These are phyloP conservation scores for Boletus vinaceobasis DNA, from an alignment of 768 basidiomycete genomes.

Conservation along the genomic window DNA sequence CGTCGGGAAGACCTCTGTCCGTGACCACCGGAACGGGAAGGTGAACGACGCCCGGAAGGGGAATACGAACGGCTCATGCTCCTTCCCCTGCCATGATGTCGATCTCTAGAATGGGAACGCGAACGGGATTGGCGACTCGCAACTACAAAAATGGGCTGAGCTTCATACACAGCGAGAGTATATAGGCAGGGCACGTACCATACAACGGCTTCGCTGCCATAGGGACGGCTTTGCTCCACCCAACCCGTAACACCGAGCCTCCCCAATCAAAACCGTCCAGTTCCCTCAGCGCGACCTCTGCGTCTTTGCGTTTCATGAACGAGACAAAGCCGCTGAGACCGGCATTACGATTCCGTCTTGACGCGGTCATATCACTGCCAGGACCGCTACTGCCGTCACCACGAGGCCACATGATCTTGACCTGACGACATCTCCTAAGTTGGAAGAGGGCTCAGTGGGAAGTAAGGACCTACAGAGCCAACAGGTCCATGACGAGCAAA, in stretches of 20 bases:
- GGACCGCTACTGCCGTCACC: slow-evolving; percentile 65
- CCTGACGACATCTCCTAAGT: slow-evolving; percentile 41
- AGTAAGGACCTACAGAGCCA: slow-evolving; percentile 61
- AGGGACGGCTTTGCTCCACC: slow-evolving; percentile 97
- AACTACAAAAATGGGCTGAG: slow-evolving; percentile 11
- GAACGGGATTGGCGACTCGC: slow-evolving; percentile 30
- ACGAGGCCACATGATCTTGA: slow-evolving; percentile 99
- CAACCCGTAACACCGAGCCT: slow-evolving; percentile 80
- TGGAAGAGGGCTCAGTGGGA: neutral
- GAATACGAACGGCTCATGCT: slow-evolving; percentile 28
- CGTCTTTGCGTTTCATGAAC: slow-evolving; percentile 91
- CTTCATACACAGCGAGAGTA: neutral
- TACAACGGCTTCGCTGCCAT: slow-evolving; percentile 77
- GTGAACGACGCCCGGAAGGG: slow-evolving; percentile 21
- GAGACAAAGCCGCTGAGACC: slow-evolving; percentile 96
- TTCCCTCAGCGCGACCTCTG: slow-evolving; percentile 83
- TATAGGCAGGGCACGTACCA: slow-evolving; percentile 44
- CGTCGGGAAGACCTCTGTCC: slow-evolving; percentile 23
- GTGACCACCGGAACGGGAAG: slow-evolving; percentile 32
- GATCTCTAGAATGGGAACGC: slow-evolving; percentile 33
- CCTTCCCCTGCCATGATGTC: slow-evolving; percentile 22
- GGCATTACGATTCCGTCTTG: slow-evolving; percentile 64
- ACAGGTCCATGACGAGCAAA: slow-evolving; percentile 94
- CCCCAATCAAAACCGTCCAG: slow-evolving; percentile 96
- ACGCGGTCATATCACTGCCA: slow-evolving; percentile 71